Conservation (phyloP, 2,329 filamentous ascomycete genomes). For the Exophiala calicioides region DNA sequence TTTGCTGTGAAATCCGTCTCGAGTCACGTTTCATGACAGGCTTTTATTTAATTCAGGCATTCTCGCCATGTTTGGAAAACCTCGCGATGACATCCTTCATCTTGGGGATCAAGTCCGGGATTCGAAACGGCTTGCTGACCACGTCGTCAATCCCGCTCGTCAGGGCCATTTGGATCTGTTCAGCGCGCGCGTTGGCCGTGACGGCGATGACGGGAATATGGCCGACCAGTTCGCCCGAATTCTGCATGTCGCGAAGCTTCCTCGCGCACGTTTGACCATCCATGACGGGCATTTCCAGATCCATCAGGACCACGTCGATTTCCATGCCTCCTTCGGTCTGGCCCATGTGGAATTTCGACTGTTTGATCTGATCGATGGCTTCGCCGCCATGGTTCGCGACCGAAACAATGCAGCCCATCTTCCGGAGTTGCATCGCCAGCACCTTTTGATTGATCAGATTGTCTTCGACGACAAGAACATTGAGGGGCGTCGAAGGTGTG, state of each 20-base stretch:
- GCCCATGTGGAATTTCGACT: constrained; percentile 67
- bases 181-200: constrained; percentile 73
- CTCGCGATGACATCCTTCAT: constrained; percentile 57
- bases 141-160: constrained; percentile 75
- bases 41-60: no score
- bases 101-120: constrained; percentile 68
- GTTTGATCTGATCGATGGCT: constrained; percentile 58
- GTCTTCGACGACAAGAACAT: constrained; percentile 47
- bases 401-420: constrained; percentile 39
- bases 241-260: constrained; percentile 68
- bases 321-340: constrained; percentile 18
- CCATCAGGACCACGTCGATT: constrained; percentile 72
- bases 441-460: constrained; percentile 47
- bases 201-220: constrained; percentile 40
- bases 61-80: no score
- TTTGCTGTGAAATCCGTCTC: no score
- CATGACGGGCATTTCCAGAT: constrained; percentile 83
- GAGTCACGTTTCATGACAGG: no score
- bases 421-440: constrained; percentile 39
- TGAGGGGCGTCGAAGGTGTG: constrained; percentile 5
- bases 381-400: constrained; percentile 44
- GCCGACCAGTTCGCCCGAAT: constrained; percentile 45
- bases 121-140: constrained; percentile 78
- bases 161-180: constrained; percentile 72
- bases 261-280: constrained; percentile 73